A percentile compares a stretch with the other conserved stretches of the same genome.
Conservation (phyloP, 2,329 filamentous ascomycete species). For the Ceratocystis diversiconidia region DNA sequence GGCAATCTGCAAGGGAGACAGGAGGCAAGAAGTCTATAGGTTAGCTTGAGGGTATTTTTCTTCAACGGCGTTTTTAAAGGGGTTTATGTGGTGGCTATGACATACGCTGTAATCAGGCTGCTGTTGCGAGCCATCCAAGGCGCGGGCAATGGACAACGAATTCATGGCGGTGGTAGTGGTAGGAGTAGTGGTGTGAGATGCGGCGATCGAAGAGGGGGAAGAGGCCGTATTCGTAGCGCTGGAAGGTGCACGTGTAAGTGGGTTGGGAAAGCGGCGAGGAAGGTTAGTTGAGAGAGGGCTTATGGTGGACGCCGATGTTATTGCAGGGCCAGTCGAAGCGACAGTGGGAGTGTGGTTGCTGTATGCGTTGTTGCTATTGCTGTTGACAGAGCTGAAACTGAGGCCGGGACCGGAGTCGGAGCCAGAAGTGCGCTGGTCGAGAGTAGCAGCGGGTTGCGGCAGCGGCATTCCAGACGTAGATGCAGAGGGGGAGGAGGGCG, state of each 20-base stretch:
- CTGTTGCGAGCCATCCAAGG: slow-evolving; percentile 2
- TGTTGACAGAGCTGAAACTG: neutral
- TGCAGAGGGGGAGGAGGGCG: neutral
- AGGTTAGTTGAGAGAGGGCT: neutral
- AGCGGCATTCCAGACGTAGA: neutral
- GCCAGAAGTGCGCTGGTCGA: slow-evolving; percentile 3
- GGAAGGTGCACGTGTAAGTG: neutral
- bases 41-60: neutral
- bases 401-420: neutral
- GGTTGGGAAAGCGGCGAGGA: slow-evolving; percentile 15
- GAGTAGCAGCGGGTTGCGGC: neutral
- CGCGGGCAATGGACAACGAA: slow-evolving; percentile 6
- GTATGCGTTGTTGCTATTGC: neutral
- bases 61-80: neutral
- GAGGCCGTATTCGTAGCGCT: neutral
- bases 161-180: slow-evolving; percentile 5
- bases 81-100: neutral
- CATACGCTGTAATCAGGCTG: slow-evolving; percentile 11
- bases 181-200: neutral
- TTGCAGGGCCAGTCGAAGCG: neutral
- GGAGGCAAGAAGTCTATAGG: neutral
- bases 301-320: neutral
- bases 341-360: slow-evolving; percentile 1
- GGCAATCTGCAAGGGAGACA: slow-evolving; percentile 10
- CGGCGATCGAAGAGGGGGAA: neutral